These are phyloP conservation scores for Geosmithia morbida DNA, from an alignment of 2,329 filamentous ascomycete species.

Conservation along the genomic window DNA sequence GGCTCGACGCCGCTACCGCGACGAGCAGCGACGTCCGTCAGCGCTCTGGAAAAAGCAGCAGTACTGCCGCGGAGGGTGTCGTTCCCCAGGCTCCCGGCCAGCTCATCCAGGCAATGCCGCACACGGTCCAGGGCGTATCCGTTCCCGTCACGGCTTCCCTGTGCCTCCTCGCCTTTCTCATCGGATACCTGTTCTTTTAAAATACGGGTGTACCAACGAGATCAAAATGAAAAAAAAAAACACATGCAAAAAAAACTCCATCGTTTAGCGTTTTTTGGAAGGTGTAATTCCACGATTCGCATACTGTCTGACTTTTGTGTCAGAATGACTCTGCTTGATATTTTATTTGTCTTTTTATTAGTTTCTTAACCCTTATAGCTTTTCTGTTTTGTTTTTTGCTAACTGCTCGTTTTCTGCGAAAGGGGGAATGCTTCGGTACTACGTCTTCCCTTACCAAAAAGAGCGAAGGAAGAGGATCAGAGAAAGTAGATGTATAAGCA, in stretches of 20 bases:
- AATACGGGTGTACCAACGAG: background rate
- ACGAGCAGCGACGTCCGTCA: constrained; percentile 36
- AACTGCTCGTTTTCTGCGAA: too few relatives aligned
- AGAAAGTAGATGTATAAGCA: background rate
- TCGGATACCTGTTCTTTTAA: constrained; percentile 95
- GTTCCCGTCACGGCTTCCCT: constrained; percentile 73
- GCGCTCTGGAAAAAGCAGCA: background rate
- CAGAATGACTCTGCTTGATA: too few relatives aligned
- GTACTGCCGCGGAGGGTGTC: constrained; percentile 16
- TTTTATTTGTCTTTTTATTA: too few relatives aligned
- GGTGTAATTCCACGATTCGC: too few relatives aligned
- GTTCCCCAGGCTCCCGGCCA: constrained; percentile 55
- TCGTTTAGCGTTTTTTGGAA: too few relatives aligned
- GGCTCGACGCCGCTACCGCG: constrained; percentile 34
- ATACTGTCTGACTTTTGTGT: too few relatives aligned
- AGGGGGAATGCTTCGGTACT: too few relatives aligned
- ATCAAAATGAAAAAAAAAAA: background rate
- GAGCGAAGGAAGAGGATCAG: background rate
- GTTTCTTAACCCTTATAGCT: too few relatives aligned
- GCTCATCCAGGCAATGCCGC: constrained; percentile 45
- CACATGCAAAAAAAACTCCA: too few relatives aligned
- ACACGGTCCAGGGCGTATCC: constrained; percentile 60
- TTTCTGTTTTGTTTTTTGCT: too few relatives aligned
- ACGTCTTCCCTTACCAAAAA: background rate
- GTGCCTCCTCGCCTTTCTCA: constrained; percentile 79